Evolutionary conservation across 176 grass and related monocot species (phyloP).

Genomic region (Cymbopogon citratus): DNA sequence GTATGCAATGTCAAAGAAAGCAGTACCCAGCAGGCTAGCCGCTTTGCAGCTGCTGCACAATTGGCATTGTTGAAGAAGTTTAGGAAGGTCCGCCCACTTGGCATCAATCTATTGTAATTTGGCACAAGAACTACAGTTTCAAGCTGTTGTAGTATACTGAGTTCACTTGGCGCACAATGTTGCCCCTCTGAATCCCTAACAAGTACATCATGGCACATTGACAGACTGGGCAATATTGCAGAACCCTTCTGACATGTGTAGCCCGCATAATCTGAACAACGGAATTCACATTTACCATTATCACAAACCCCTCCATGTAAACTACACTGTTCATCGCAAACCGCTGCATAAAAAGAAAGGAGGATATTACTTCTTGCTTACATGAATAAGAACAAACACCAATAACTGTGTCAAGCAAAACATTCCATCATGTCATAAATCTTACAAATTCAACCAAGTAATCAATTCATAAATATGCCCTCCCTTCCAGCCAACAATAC

Average conservation of each 20-base stretch:
- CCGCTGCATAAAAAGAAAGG: conserved; percentile 54
- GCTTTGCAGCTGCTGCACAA: conserved; percentile 89
- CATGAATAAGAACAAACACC: not conserved
- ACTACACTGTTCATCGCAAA: conserved; percentile 99
- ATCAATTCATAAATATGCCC: not conserved
- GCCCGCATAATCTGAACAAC: conserved; percentile 97
- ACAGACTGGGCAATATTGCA: conserved; percentile 67
- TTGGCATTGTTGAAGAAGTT: conserved; percentile 93
- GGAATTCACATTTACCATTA: conserved; percentile 95
- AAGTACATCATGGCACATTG: conserved; percentile 95
- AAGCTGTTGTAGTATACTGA: conserved; percentile 90
- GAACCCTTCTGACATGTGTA: conserved; percentile 99
- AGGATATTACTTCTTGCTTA: conserved; percentile 29
- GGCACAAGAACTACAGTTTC: conserved; percentile 90
- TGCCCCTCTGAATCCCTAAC: conserved; percentile 72
- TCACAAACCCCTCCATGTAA: conserved; percentile 98
- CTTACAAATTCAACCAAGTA: not conserved
- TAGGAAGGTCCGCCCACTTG: conserved; percentile 67
- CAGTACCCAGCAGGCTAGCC: conserved; percentile 96
- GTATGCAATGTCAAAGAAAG: conserved; percentile 3
- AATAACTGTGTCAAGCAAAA: conserved; percentile 1
- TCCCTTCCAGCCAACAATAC: not conserved
- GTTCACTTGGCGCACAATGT: conserved; percentile 93
- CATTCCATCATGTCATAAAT: not conserved
- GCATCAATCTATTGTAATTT: conserved; percentile 98